Conservation (phyloP, 2,329 filamentous ascomycete species). For the Cadophora luteo-olivacea region DNA sequence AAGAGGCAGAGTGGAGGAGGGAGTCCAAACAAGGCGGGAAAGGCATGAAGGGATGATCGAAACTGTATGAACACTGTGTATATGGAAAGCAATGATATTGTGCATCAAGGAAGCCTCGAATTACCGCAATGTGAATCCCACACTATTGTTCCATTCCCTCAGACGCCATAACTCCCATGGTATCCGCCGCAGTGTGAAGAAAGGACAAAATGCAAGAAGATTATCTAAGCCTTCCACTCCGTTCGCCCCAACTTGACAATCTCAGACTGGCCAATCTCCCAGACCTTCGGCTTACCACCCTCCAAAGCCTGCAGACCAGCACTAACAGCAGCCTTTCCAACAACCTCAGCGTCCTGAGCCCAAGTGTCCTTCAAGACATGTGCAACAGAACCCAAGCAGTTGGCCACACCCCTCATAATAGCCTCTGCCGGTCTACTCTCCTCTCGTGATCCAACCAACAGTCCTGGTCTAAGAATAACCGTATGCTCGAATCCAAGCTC, state of each 20-base stretch:
- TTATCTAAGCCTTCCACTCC: slow-evolving; percentile 43
- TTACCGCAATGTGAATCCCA: not conserved
- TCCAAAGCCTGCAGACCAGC: slow-evolving; percentile 54
- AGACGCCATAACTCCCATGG: not conserved
- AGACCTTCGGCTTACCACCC: slow-evolving; percentile 52
- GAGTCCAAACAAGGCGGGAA: slow-evolving; percentile 47
- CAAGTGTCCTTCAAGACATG: slow-evolving; percentile 64
- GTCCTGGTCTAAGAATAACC: slow-evolving; percentile 77
- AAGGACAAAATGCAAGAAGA: not conserved
- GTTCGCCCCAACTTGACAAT: slow-evolving; percentile 57
- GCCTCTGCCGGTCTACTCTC: slow-evolving; percentile 65
- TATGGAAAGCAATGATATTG: not conserved
- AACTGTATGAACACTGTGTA: not conserved
- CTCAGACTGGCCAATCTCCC: slow-evolving; percentile 54
- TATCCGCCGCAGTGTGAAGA: not conserved
- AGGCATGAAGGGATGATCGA: slow-evolving; percentile 36
- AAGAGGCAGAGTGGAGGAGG: slow-evolving; percentile 49
- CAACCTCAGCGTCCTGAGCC: slow-evolving; percentile 69
- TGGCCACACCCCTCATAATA: slow-evolving; percentile 60
- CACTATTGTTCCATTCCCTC: not conserved
- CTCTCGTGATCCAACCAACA: slow-evolving; percentile 76
- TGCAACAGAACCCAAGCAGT: slow-evolving; percentile 59
- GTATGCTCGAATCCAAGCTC: slow-evolving; percentile 77
- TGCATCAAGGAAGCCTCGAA: not conserved
- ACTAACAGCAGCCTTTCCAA: slow-evolving; percentile 59